Percentiles rank a stretch among this genome's conserved stretches.
These are phyloP conservation scores for Colletotrichum spaethianum DNA, from an alignment of 2,329 filamentous ascomycete genomes.

Conservation along the genomic window DNA sequence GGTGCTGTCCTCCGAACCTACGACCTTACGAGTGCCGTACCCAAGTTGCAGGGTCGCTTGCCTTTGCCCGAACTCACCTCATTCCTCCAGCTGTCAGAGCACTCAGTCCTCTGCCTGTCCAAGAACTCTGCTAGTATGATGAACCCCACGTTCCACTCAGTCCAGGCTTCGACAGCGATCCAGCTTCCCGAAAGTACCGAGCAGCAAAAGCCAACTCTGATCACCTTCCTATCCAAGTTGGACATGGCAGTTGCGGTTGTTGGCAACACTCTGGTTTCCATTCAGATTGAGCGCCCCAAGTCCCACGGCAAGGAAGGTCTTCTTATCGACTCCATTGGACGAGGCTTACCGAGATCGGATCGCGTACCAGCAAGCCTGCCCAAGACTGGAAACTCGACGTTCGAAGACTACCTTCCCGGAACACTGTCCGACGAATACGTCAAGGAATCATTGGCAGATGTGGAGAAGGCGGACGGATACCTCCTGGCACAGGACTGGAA, in stretches of 20 bases:
- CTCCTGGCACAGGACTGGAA: conserved; percentile 61
- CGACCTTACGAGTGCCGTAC: conserved; percentile 74
- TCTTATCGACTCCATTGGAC: conserved; percentile 81
- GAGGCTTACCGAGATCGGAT: conserved; percentile 59
- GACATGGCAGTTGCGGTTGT: conserved; percentile 76
- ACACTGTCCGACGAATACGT: conserved; percentile 66
- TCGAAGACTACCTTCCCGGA: conserved; percentile 59
- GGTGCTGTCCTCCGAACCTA: conserved; percentile 71
- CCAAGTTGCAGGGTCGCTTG: conserved; percentile 70
- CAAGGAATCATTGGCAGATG: conserved; percentile 59
- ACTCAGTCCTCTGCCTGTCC: conserved; percentile 75
- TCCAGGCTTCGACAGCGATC: conserved; percentile 65
- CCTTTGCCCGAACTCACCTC: conserved; percentile 68
- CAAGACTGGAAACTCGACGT: conserved; percentile 33
- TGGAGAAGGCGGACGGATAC: conserved; percentile 63
- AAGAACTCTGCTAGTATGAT: conserved; percentile 71
- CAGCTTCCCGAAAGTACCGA: conserved; percentile 56
- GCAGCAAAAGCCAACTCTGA: conserved; percentile 58
- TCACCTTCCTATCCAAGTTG: conserved; percentile 75
- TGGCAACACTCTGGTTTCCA: conserved; percentile 75
- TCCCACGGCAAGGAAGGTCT: conserved; percentile 72
- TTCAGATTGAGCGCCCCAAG: conserved; percentile 77
- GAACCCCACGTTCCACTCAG: conserved; percentile 77
- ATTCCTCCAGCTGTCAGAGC: conserved; percentile 77
- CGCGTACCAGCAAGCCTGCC: conserved; percentile 29